These are phyloP conservation scores for Linnemannia hyalina DNA, from an alignment of 192 early-diverging fungal genomes.

Conservation along the genomic window DNA sequence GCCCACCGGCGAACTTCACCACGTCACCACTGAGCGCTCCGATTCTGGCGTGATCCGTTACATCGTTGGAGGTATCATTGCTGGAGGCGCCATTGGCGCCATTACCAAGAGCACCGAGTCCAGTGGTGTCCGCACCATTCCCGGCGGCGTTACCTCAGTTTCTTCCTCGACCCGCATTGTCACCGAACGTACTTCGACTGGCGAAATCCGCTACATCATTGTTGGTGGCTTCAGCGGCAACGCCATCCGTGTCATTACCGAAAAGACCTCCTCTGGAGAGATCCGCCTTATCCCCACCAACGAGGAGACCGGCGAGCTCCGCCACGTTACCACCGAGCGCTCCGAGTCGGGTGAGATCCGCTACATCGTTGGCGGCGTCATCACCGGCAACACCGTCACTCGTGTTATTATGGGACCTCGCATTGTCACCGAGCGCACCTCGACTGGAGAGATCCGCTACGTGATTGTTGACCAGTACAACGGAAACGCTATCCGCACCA, in stretches of 20 bases:
- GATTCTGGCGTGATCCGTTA: constrained; percentile 43
- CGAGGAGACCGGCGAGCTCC: constrained; percentile 43
- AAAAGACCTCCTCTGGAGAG: constrained; percentile 37
- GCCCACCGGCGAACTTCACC: constrained; percentile 45
- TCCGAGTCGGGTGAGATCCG: constrained; percentile 42
- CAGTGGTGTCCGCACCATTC: constrained; percentile 37
- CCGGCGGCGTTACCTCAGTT: constrained; percentile 27
- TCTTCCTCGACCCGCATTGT: constrained; percentile 41
- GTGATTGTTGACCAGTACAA: constrained; percentile 54
- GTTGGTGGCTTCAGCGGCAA: constrained; percentile 50
- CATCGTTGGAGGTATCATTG: constrained; percentile 49
- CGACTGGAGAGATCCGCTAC: constrained; percentile 51
- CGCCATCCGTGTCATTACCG: constrained; percentile 48
- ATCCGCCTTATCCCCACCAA: constrained; percentile 47
- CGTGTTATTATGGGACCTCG: constrained; percentile 55
- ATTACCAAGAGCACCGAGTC: constrained; percentile 28
- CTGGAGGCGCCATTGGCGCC: constrained; percentile 22
- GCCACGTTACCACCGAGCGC: constrained; percentile 40
- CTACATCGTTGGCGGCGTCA: constrained; percentile 40
- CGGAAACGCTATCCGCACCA: constrained; percentile 55
- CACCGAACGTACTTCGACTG: constrained; percentile 49
- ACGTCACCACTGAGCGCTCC: constrained; percentile 42
- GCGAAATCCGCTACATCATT: constrained; percentile 56
- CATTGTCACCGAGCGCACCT: constrained; percentile 49
- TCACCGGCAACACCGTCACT: constrained; percentile 31